These are phyloP conservation scores for Hepatocystis sp. DNA, from an alignment of 169 alveolate genomes.

Conservation along the genomic window DNA sequence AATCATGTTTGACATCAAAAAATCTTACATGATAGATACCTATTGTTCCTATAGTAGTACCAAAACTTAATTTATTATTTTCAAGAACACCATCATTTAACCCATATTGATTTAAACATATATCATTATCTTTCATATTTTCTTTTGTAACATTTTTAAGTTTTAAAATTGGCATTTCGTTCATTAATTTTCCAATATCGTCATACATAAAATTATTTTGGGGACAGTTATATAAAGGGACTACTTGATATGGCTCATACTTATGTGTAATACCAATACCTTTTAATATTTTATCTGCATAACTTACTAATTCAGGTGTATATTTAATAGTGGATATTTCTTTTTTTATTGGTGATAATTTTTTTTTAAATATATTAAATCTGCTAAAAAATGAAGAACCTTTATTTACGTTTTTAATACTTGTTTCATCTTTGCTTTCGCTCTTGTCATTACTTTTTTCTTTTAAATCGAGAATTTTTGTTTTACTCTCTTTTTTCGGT, in stretches of 20 bases:
- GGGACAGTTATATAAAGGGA: slow-evolving; percentile 16
- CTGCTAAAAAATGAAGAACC: slow-evolving; percentile 12
- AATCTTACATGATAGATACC: slow-evolving; percentile 6
- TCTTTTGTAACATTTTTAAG: background rate
- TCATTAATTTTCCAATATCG: background rate
- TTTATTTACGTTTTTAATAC: too few relatives aligned
- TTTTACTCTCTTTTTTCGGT: too few relatives aligned
- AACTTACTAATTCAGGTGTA: background rate
- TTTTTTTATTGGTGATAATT: slow-evolving; percentile 10
- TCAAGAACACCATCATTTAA: background rate
- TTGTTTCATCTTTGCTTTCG: too few relatives aligned
- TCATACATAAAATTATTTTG: slow-evolving; percentile 15
- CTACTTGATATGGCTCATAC: background rate
- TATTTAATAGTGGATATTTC: slow-evolving; percentile 1
- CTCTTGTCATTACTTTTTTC: too few relatives aligned
- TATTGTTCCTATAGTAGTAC: slow-evolving; percentile 22
- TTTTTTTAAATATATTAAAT: slow-evolving; percentile 25
- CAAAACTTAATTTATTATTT: slow-evolving; percentile 1
- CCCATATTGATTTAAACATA: slow-evolving; percentile 17
- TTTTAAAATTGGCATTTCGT: background rate
- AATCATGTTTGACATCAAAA: slow-evolving; percentile 6
- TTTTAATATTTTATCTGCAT: background rate
- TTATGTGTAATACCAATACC: slow-evolving; percentile 4
- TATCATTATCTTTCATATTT: background rate
- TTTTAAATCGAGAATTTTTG: too few relatives aligned